Conservation (phyloP, 1,284 basidiomycete genomes). For the Ustilago esculenta region DNA sequence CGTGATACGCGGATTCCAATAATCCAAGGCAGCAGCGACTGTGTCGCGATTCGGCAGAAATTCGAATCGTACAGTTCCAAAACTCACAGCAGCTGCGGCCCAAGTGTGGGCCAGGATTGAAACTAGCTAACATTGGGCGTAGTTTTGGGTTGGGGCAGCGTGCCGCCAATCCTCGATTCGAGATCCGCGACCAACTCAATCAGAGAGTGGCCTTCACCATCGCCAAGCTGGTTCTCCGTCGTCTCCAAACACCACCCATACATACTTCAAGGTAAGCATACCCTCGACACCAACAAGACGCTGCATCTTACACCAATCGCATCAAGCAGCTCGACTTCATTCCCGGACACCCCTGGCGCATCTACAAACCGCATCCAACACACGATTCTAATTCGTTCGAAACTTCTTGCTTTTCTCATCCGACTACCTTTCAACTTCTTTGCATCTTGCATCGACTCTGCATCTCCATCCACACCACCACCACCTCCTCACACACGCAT, state of each 20-base stretch:
- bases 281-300: conserved; percentile 10
- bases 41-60: background rate
- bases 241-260: conserved; percentile 39
- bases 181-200: background rate
- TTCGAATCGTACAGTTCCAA: too few species aligned
- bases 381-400: conserved; percentile 17
- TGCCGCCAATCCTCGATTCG: background rate
- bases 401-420: background rate
- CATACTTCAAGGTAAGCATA: conserved; percentile 49
- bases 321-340: conserved; percentile 1
- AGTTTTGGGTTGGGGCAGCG: background rate
- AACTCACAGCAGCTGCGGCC: too few species aligned
- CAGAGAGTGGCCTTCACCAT: conserved; percentile 17
- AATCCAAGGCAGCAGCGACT: conserved; percentile 18
- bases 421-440: background rate
- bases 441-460: background rate
- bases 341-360: background rate
- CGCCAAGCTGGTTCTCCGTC: conserved; percentile 23
- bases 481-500: background rate
- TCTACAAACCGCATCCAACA: background rate
- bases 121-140: conserved; percentile 1
- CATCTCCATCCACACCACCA: conserved; percentile 1
- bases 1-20: conserved; percentile 3
- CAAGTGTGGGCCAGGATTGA: too few species aligned
- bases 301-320: conserved; percentile 2